Evolutionary conservation across 345 rosid genomes (phyloP), one percentile per base, ranked within the genome.

Genomic region (Sonneratia alba): DNA sequence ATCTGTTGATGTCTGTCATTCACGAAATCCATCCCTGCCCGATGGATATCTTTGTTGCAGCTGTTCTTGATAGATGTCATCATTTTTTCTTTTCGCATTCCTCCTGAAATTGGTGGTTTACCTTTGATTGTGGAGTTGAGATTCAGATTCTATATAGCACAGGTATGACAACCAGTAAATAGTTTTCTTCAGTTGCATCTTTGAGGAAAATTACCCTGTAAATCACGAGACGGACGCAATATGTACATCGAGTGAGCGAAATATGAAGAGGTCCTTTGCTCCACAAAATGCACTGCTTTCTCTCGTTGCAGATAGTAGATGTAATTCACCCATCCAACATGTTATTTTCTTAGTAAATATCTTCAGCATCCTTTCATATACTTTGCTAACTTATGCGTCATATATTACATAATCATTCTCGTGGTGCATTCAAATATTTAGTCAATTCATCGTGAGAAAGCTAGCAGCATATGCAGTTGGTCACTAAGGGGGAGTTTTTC

Each of bases 201-300:
- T 10, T 71, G 77, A 81, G 78, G 73, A 72, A 75, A 78, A 77
- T 79, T 70, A 72, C 59, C 7, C 59, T 75, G 79, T 83, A 74
- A 75, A 75, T 69, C 63, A 4, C 32, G 80, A 78, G 77, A 57
- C 38, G 24, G 75, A 49, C 62, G 65, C 66, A 74, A 65, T 7
- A 43, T 40, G 68, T 62, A 42, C 66, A 69, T 67, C 42, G 66
- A 68, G 71, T 72, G 76, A 66, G 72, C 72, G 74, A 79, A 79
- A 79, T 43, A 75, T 66, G 75, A 74, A 71, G 62, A 47, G 24
- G 59, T 18, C 22, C 6, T 53, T 53, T 53, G 4, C 59, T 18
- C 15, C 59, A 4, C 59, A 47, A 13, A 2, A 13, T 47, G 13
- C 18, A 4, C 22, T 53, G 59, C 59, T 4, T 18, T 53, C 59